Percentiles rank a stretch among this genome's conserved stretches.
phyloP scores from a whole-genome alignment of 805 yeast genomes.

The Saturnispora sekii region DNA sequence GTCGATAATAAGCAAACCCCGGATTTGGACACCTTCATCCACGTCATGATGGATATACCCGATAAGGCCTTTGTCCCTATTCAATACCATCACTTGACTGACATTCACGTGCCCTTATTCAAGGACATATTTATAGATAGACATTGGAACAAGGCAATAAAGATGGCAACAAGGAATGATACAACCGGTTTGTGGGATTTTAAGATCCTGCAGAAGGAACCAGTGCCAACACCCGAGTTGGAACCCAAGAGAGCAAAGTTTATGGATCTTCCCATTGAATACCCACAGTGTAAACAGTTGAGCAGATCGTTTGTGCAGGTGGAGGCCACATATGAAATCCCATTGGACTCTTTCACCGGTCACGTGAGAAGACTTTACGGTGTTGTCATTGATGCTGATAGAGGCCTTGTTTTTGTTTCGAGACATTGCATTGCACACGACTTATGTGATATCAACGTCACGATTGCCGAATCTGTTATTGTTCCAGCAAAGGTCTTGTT shows the following conservation, averaged over 20 bases:
- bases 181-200: constrained; percentile 49
- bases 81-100: constrained; percentile 67
- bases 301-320: constrained; percentile 67
- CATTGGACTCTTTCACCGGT: constrained; percentile 67
- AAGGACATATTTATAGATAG: constrained; percentile 68
- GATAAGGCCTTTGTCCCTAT: constrained; percentile 65
- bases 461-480: constrained; percentile 78
- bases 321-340: constrained; percentile 51
- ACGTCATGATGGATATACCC: constrained; percentile 69
- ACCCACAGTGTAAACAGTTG: constrained; percentile 43
- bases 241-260: constrained; percentile 58
- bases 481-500: constrained; percentile 75
- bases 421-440: constrained; percentile 78
- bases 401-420: constrained; percentile 73
- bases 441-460: constrained; percentile 60
- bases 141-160: constrained; percentile 72
- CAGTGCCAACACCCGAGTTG: constrained; percentile 44
- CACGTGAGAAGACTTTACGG: constrained; percentile 61
- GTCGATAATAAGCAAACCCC: constrained; percentile 68
- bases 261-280: constrained; percentile 56
- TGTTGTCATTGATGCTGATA: constrained; percentile 67
- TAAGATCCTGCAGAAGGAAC: constrained; percentile 44
- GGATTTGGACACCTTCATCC: constrained; percentile 65
- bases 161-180: constrained; percentile 55
- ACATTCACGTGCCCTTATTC: constrained; percentile 63